phyloP scores from a whole-genome alignment of 305 asterid species.

The Ajuga reptans region DNA sequence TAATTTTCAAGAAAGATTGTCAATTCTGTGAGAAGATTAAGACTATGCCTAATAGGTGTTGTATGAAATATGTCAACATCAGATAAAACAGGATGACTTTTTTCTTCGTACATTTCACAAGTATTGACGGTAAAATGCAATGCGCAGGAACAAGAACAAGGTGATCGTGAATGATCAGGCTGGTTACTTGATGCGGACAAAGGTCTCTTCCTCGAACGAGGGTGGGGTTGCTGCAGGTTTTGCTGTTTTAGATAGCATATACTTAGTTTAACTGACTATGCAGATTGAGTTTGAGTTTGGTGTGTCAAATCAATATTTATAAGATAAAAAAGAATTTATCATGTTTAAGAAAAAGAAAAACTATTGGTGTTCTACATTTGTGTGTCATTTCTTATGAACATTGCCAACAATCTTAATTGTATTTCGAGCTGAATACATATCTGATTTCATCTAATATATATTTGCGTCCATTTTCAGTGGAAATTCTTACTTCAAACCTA shows the following conservation, averaged over 20 bases:
- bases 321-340: too few relatives aligned
- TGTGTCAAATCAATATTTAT: too few relatives aligned
- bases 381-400: neutral
- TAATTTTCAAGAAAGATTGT: neutral
- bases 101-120: too few relatives aligned
- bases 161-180: conserved; percentile 49
- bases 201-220: conserved; percentile 84
- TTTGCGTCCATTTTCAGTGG: too few relatives aligned
- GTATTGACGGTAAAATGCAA: neutral
- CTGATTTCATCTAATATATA: too few relatives aligned
- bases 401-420: neutral
- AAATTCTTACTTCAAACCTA: too few relatives aligned
- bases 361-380: neutral
- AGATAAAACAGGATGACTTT: neutral
- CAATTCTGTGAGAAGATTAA: neutral
- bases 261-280: conserved; percentile 46
- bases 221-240: conserved; percentile 96
- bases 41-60: neutral
- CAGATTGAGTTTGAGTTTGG: neutral
- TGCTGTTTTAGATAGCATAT: conserved; percentile 83
- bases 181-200: conserved; percentile 91
- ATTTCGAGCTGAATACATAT: neutral
- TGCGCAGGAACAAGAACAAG: conserved; percentile 50
- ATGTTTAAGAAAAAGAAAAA: too few relatives aligned
- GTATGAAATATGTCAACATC: neutral